These are phyloP conservation scores for Oenanthe javanica DNA, from an alignment of 140 eudicot species.

Conservation along the genomic window DNA sequence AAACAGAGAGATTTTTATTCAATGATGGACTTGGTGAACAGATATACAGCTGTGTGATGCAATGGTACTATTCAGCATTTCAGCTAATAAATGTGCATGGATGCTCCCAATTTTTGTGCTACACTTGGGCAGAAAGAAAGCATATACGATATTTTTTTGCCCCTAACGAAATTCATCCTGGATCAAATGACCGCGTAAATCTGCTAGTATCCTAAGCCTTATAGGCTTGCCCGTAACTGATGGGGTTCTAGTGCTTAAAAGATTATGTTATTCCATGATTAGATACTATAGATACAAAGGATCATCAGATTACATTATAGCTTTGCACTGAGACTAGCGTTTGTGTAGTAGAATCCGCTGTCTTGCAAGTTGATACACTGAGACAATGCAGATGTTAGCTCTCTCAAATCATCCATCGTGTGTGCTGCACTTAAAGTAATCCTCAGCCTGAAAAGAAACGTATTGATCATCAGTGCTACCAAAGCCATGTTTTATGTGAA, in stretches of 20 bases:
- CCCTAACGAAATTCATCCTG: no score
- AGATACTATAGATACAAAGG: neutral
- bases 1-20: no score
- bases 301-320: constrained; percentile 22
- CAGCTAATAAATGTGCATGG: no score
- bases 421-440: constrained; percentile 83
- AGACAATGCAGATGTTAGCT: constrained; percentile 62
- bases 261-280: neutral
- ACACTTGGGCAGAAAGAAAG: no score
- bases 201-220: neutral
- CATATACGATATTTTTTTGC: no score
- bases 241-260: neutral
- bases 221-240: neutral
- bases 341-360: constrained; percentile 31
- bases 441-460: constrained; percentile 50
- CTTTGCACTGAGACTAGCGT: constrained; percentile 27
- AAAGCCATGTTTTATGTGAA: neutral
- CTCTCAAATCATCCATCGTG: constrained; percentile 63
- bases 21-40: no score
- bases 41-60: no score
- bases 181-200: no score
- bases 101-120: no score
- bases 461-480: neutral
- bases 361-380: constrained; percentile 62
- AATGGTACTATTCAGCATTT: no score